Evolutionary conservation across 1,284 basidiomycete genomes (phyloP), one percentile per base, ranked within the genome.

Genomic region (Pascua sp.): DNA sequence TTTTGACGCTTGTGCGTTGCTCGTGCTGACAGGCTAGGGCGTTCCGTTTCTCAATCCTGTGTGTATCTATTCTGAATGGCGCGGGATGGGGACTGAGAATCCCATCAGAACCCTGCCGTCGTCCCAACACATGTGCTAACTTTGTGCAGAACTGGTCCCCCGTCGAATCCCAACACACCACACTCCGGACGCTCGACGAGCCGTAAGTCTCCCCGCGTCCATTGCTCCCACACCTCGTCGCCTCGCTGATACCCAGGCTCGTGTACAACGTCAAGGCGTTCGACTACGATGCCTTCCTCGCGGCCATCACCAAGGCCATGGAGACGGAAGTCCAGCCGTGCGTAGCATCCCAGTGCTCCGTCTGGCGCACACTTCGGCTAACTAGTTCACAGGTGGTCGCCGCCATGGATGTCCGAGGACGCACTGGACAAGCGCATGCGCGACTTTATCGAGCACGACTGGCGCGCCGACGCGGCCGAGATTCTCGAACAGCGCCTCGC

Each of bases 181-280:
- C 24, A 7, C 24, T 32, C 24, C 24, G 24, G 24, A 32, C 24
- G 7, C 24, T 32, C 24, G 3, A 3, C 24, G 24, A 32, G 24
- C 24, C 24, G 24, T 32, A 32, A 32, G 24, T 32, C 24, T 32
- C 24, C 24, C 24, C 24, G 4, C 24, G 4, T 7, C 24, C 24
- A 32, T 32, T 4, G 24, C n/a, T 32, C 24, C 24, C 24, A 32
- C 24, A 32, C 3, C 7, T 32, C 24, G 3, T 32, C 24, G 24
- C 24, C 24, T 7, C 24, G 24, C 24, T 32, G 24, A 32, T 7
- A 32, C 24, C 24, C 24, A 32, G 24, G 24, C 24, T 32, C 24
- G 66, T 67, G 40, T 69, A 69, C 55, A 54, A 67, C 40, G 63
- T 67, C 42, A 51, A 55, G 17, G 55, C 59, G 47, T 48, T 49